These are phyloP conservation scores for Phyllostachys edulis DNA, from an alignment of 176 grass and related monocot species.

Conservation along the genomic window DNA sequence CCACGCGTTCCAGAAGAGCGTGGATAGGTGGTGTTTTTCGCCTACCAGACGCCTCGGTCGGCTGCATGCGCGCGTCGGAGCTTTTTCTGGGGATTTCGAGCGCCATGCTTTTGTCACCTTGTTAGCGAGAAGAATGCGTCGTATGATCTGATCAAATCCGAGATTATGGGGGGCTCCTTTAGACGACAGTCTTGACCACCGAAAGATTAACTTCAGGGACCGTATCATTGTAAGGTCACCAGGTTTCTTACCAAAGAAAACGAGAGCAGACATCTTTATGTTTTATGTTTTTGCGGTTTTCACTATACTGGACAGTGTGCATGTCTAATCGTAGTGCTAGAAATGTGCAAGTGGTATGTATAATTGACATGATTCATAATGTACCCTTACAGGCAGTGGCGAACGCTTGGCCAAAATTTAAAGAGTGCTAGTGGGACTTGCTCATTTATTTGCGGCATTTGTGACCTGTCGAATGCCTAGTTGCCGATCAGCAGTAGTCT, in stretches of 20 bases:
- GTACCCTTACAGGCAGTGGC: background rate
- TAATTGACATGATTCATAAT: background rate
- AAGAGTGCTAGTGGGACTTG: no score
- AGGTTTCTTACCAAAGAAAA: background rate
- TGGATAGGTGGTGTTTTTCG: constrained; percentile 20
- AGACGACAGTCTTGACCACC: background rate
- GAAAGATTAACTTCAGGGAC: background rate
- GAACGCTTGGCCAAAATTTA: no score
- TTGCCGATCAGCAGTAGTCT: no score
- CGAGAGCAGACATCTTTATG: background rate
- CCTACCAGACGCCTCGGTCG: constrained; percentile 28
- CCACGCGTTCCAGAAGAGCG: no score
- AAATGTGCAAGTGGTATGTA: background rate
- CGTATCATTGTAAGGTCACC: background rate
- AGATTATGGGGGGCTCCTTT: constrained; percentile 15
- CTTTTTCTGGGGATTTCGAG: background rate
- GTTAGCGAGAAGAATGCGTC: background rate
- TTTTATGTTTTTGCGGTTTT: background rate
- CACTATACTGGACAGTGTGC: background rate
- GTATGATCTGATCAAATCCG: background rate
- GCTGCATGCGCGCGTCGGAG: background rate
- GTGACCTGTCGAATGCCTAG: no score
- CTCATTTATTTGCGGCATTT: no score
- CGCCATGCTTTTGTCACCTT: background rate
- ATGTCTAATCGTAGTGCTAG: background rate